Percentiles rank a stretch among this genome's conserved stretches.
Evolutionary conservation across 1,139 yeast species (phyloP).

Genomic region (Saccharomyces hybrid): DNA sequence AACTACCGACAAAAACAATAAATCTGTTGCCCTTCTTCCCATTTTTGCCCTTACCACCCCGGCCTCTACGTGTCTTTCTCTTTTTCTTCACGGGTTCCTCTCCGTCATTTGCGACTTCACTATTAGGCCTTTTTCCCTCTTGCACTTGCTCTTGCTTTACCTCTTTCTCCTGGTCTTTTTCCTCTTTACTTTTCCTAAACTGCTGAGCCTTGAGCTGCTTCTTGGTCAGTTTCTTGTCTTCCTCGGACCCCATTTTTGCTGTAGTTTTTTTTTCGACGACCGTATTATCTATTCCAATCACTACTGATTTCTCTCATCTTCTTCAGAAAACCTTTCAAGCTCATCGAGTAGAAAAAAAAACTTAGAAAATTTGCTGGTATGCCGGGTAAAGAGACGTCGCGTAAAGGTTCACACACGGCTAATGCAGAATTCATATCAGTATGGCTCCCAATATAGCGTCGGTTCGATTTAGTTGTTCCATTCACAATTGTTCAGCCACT

Average conservation of each 20-base stretch:
- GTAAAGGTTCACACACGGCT: no score
- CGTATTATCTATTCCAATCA: no score
- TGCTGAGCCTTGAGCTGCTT: conserved; percentile 73
- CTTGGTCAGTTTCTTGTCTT: conserved; percentile 51
- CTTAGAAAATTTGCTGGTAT: no score
- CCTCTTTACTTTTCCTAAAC: conserved; percentile 36
- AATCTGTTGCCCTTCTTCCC: conserved; percentile 64
- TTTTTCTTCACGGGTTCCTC: conserved; percentile 48
- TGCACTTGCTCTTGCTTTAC: conserved; percentile 21
- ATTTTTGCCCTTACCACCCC: conserved; percentile 49
- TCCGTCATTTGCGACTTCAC: conserved; percentile 1
- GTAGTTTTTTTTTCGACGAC: no score
- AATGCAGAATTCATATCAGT: no score
- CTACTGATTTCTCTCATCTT: no score
- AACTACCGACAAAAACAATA: conserved; percentile 80
- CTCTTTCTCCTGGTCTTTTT: conserved; percentile 27
- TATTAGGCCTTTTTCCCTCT: conserved; percentile 7
- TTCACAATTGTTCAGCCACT: no score
- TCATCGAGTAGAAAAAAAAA: no score
- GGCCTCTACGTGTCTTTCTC: conserved; percentile 71
- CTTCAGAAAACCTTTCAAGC: no score
- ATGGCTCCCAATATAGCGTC: no score
- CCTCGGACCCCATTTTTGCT: conserved; percentile 5
- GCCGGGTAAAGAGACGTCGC: no score
- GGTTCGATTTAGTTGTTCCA: no score